phyloP scores from a whole-genome alignment of 1,284 basidiomycete genomes.

The Sparassis latifolia region DNA sequence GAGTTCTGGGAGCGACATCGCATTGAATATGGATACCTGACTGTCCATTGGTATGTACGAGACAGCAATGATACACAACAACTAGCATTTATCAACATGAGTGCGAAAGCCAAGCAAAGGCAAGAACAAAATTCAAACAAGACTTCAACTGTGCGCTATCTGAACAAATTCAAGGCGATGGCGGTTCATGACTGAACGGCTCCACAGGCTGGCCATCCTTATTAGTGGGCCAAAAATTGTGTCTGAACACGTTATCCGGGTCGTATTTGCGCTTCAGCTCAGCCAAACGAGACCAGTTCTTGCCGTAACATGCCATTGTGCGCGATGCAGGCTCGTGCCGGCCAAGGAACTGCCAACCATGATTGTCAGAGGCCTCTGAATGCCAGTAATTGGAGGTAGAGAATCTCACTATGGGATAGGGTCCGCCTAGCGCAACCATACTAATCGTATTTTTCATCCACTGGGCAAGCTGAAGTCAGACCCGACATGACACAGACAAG shows the following conservation, averaged over 20 bases:
- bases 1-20: no score
- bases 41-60: no score
- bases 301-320: slow-evolving; percentile 62
- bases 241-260: slow-evolving; percentile 64
- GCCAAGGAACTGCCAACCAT: slow-evolving; percentile 63
- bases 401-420: slow-evolving; percentile 70
- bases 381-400: background rate
- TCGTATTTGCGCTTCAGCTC: slow-evolving; percentile 73
- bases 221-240: slow-evolving; percentile 73
- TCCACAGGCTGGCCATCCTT: slow-evolving; percentile 42
- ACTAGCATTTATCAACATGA: no score
- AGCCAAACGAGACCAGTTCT: slow-evolving; percentile 64
- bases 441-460: slow-evolving; percentile 74
- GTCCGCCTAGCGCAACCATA: slow-evolving; percentile 67
- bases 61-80: no score
- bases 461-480: slow-evolving; percentile 25
- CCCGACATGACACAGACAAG: no score
- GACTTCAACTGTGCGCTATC: no score
- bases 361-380: background rate
- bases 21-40: no score
- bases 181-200: slow-evolving; percentile 49
- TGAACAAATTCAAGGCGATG: slow-evolving; percentile 12
- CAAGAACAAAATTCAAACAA: no score
- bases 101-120: no score
- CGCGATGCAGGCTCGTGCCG: slow-evolving; percentile 58